Base-by-base conservation (phyloP, 768 basidiomycete species). In the Kwoniella mangroviensis region DNA sequence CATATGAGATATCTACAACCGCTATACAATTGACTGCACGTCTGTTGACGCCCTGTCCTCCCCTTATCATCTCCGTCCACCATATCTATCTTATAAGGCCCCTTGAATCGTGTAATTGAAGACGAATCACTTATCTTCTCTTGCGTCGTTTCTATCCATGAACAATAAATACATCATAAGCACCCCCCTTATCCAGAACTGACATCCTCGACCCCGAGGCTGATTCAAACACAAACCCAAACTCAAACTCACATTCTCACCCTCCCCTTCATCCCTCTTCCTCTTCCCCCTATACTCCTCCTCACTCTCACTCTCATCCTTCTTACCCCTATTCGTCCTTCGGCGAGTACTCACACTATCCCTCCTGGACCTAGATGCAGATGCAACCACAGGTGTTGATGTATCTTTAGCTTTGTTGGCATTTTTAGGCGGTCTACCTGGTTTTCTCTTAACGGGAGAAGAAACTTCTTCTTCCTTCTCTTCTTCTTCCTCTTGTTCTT, bases 401-500 rank as follows among this genome's bases (percentile, higher is more conserved):
- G 62, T 4, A 19, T 21, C n/a, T 43, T 45, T 21, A 17, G 34
- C 19, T 19, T 65, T 54, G 34, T 34, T 34, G 34, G 34, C 34
- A 34, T 34, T 34, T 7, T 34, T 34, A 28, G 54, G 53, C 12
- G 63, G 53, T 55, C 63, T 54, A 56, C 63, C 63, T 21, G 40
- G 34, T 42, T 21, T 41, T 11, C 53, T 52, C 51, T 65, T 65
- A 11, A 60, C 58, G 17, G 58, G 41, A 10, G 63, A 41, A 41
- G 62, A 51, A 28, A 40, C 22, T 52, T 63, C 49, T 15, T 66
- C 65, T 49, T 66, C 65, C n/a, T 66, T 56, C 24, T 69, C 58
- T 40, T 65, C 63, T 34, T 68, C 67, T 22, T 54, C 43, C 24
- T 56, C 65, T n/a, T 54, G 59, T 28, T 71, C 60, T 52, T 65